Conservation (phyloP, 1,284 basidiomycete genomes). For the Papiliotrema nemorosa region DNA sequence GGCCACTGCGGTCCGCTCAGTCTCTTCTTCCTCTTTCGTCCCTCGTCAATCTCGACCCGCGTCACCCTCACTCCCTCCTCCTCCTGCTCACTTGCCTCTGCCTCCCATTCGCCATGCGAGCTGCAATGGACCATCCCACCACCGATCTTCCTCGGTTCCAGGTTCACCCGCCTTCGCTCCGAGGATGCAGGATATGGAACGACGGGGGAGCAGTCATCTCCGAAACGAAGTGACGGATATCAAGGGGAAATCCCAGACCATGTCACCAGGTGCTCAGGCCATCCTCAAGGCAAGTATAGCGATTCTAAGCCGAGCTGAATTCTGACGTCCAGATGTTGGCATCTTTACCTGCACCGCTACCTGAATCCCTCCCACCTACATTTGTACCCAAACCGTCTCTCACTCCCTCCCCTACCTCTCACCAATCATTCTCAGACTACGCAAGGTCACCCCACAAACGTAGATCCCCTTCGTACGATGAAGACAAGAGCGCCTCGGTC, state of each 20-base stretch:
- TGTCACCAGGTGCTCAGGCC: slow-evolving; percentile 21
- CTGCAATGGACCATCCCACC: neutral
- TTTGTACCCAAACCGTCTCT: slow-evolving; percentile 25
- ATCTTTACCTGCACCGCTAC: slow-evolving; percentile 34
- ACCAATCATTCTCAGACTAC: slow-evolving; percentile 18
- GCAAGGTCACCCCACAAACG: slow-evolving; percentile 4
- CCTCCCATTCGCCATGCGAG: neutral
- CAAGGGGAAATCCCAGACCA: slow-evolving; percentile 10
- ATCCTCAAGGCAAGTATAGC: slow-evolving; percentile 33
- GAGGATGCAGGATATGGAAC: slow-evolving; percentile 9
- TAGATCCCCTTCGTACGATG: slow-evolving; percentile 12
- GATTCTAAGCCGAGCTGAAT: neutral
- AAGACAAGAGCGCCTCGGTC: slow-evolving; percentile 6
- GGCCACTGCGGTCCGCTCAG: neutral
- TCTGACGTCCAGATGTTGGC: slow-evolving; percentile 21
- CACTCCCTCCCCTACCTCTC: slow-evolving; percentile 15
- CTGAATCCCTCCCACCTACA: slow-evolving; percentile 27
- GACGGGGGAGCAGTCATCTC: slow-evolving; percentile 18
- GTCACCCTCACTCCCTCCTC: neutral
- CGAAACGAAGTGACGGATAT: slow-evolving; percentile 16
- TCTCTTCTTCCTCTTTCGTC: neutral
- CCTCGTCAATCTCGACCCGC: slow-evolving; percentile 1
- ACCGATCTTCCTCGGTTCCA: slow-evolving; percentile 1
- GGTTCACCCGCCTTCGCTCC: slow-evolving; percentile 1
- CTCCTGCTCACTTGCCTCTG: neutral